phyloP scores from a whole-genome alignment of 2,329 filamentous ascomycete genomes.

The Alternaria triticina region DNA sequence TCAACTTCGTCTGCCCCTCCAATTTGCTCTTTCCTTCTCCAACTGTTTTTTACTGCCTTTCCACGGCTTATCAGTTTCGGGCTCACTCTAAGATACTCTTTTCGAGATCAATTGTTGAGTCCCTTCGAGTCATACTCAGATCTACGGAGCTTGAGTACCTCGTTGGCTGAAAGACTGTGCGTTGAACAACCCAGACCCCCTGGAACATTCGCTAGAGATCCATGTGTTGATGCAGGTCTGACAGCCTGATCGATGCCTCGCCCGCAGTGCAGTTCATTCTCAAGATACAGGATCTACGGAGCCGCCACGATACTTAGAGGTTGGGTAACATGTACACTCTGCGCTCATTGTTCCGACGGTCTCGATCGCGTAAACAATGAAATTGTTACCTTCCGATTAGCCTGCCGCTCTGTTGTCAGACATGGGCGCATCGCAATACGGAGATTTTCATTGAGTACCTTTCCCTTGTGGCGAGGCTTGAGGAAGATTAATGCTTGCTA shows the following conservation, averaged over 20 bases:
- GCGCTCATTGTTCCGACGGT: background rate
- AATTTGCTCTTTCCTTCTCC: background rate
- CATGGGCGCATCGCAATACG: background rate
- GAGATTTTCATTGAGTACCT: background rate
- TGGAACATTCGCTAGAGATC: background rate
- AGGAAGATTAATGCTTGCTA: background rate
- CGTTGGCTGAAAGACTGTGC: background rate
- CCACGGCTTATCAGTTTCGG: background rate
- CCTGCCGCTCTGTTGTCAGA: background rate
- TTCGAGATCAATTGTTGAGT: background rate
- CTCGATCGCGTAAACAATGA: background rate
- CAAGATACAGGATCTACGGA: no score
- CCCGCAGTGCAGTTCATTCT: background rate
- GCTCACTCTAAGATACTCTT: background rate
- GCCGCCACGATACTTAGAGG: no score
- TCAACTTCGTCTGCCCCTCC: background rate
- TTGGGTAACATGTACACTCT: background rate
- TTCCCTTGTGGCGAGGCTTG: background rate
- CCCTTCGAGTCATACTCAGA: no score
- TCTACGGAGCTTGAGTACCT: background rate
- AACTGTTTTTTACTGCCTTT: background rate
- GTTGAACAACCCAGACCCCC: background rate
- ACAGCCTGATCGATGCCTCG: background rate
- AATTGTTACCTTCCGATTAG: no score
- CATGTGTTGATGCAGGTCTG: background rate